Evolutionary conservation across 1,284 basidiomycete species (phyloP).

Genomic region (Microbotryum silenes-acaulis): DNA sequence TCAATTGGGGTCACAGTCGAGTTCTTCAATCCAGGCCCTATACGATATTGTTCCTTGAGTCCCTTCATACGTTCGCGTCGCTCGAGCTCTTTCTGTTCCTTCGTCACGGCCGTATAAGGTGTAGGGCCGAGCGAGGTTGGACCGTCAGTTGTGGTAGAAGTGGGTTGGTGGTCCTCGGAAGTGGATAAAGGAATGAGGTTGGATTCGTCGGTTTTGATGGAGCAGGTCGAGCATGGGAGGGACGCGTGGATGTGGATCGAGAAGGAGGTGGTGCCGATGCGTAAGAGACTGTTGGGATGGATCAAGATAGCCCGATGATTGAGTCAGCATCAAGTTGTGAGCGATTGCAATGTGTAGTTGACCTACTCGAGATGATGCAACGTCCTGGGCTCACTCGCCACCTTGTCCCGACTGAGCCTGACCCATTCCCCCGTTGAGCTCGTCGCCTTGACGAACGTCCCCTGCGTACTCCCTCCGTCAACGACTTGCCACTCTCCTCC

Average conservation of each 20-base stretch:
- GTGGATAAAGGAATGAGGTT: constrained; percentile 25
- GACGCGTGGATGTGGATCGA: constrained; percentile 23
- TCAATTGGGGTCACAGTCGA: constrained; percentile 8
- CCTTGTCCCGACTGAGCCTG: constrained; percentile 14
- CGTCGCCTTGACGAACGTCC: constrained; percentile 11
- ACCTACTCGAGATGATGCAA: constrained; percentile 27
- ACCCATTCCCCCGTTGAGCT: background rate
- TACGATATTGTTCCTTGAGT: constrained; percentile 10
- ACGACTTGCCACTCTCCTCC: constrained; percentile 14
- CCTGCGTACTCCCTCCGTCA: constrained; percentile 27
- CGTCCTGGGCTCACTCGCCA: constrained; percentile 6
- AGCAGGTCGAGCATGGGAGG: constrained; percentile 23
- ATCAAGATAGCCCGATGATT: no score
- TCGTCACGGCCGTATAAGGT: constrained; percentile 12
- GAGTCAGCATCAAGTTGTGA: background rate
- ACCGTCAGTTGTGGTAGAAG: no score
- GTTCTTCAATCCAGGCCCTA: background rate
- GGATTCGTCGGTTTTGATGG: constrained; percentile 23
- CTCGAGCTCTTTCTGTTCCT: constrained; percentile 28
- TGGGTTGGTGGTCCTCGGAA: background rate
- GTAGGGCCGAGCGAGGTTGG: background rate
- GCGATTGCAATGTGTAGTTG: no score
- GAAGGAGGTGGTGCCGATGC: constrained; percentile 18
- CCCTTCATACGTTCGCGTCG: constrained; percentile 16
- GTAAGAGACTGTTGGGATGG: constrained; percentile 7